Evolutionary conservation across 1,284 basidiomycete species (phyloP).

Genomic region (Malassezia yamatoensis): DNA sequence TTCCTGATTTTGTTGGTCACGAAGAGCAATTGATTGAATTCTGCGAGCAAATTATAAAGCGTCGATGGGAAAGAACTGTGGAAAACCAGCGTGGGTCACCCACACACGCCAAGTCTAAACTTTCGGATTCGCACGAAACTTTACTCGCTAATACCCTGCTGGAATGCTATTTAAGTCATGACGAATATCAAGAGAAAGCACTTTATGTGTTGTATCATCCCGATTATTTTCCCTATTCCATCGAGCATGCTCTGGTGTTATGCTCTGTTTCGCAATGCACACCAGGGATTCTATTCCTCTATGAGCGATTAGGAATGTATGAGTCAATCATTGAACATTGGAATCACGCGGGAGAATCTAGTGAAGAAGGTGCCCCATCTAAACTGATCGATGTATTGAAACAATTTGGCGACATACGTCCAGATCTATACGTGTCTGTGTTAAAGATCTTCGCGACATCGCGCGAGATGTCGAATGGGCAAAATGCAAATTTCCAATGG

Average conservation of each 20-base stretch:
- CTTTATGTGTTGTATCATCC: conserved; percentile 32
- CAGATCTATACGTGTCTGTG: conserved; percentile 76
- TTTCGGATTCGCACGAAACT: conserved; percentile 1
- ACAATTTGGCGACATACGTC: conserved; percentile 62
- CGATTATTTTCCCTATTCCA: conserved; percentile 63
- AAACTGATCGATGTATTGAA: conserved; percentile 62
- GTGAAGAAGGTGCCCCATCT: conserved; percentile 49
- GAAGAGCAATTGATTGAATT: conserved; percentile 72
- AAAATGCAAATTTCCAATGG: conserved; percentile 58
- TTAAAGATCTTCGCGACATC: conserved; percentile 72
- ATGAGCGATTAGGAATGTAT: conserved; percentile 89
- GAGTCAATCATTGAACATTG: conserved; percentile 86
- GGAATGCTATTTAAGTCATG: conserved; percentile 73
- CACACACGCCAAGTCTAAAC: background rate
- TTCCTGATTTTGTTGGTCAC: conserved; percentile 88
- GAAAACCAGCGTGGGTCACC: conserved; percentile 12
- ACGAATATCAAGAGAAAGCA: conserved; percentile 23
- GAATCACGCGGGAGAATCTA: conserved; percentile 53
- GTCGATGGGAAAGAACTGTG: conserved; percentile 70
- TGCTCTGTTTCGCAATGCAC: conserved; percentile 75
- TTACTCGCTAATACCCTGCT: conserved; percentile 61
- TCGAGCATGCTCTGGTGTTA: conserved; percentile 79
- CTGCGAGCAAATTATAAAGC: conserved; percentile 71
- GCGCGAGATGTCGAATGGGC: conserved; percentile 57
- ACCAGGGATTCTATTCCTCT: conserved; percentile 72